Conservation (phyloP, 176 grass and related monocot species). For the Alloteropsis semialata region DNA sequence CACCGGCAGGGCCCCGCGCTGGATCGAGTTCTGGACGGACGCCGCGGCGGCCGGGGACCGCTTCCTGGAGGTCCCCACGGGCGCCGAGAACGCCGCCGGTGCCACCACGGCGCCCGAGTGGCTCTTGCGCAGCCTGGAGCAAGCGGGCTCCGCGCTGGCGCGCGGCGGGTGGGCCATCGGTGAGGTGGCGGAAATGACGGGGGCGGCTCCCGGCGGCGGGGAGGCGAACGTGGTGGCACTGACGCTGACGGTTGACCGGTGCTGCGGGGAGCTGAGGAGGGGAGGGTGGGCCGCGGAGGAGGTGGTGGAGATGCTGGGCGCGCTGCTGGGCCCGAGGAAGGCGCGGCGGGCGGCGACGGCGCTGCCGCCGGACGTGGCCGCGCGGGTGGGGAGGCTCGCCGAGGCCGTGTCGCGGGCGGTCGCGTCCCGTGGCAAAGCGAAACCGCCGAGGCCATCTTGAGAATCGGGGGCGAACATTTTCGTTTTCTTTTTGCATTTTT, state of each 20-base stretch:
- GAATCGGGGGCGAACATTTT: not conserved
- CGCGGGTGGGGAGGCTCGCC: constrained; percentile 49
- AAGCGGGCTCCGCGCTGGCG: constrained; percentile 36
- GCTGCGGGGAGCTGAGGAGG: constrained; percentile 48
- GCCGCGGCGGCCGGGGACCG: constrained; percentile 42
- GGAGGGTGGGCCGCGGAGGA: constrained; percentile 76
- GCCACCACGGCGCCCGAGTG: not conserved
- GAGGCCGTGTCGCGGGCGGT: constrained; percentile 51
- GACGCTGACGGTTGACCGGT: constrained; percentile 45
- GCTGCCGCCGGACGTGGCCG: constrained; percentile 64
- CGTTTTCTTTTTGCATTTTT: not conserved
- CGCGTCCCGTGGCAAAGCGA: constrained; percentile 20
- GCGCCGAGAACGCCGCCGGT: not conserved
- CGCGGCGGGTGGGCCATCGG: constrained; percentile 53
- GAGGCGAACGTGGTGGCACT: constrained; percentile 21
- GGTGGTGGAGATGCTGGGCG: constrained; percentile 56
- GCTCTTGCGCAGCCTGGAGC: constrained; percentile 46
- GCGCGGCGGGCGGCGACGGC: constrained; percentile 34
- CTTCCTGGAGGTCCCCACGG: constrained; percentile 44
- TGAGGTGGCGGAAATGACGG: constrained; percentile 67
- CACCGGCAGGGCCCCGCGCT: constrained; percentile 62
- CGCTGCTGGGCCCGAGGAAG: constrained; percentile 28
- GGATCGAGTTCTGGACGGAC: constrained; percentile 86
- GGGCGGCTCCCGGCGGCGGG: not conserved
- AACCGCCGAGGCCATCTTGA: constrained; percentile 32